Conservation (phyloP, 306 rosid species). For the Abrus precatorius region DNA sequence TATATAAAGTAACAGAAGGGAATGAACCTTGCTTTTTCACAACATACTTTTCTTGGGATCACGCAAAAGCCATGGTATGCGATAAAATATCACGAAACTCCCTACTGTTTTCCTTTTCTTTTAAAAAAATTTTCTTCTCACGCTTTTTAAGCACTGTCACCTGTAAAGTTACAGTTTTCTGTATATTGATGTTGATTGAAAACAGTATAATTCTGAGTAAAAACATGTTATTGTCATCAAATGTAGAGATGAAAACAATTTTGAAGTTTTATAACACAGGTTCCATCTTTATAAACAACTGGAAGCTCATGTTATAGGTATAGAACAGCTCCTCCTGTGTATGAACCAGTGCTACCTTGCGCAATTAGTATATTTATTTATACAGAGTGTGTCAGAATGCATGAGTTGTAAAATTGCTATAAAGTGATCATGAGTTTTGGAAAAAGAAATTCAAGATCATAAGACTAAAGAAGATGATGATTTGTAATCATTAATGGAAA, state of each 20-base stretch:
- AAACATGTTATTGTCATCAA: slow-evolving; percentile 14
- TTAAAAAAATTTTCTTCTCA: background rate
- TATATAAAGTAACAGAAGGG: slow-evolving; percentile 95
- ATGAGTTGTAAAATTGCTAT: slow-evolving; percentile 27
- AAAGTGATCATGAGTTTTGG: slow-evolving; percentile 25
- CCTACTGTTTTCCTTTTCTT: slow-evolving; percentile 40
- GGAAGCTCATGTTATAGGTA: slow-evolving; percentile 5
- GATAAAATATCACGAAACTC: slow-evolving; percentile 35
- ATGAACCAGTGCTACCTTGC: slow-evolving; percentile 6
- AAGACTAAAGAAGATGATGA: background rate
- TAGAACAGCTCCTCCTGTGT: background rate
- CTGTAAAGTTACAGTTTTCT: slow-evolving; percentile 26
- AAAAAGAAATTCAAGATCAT: slow-evolving; percentile 1
- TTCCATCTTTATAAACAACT: slow-evolving; percentile 9
- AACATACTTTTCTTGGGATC: slow-evolving; percentile 93
- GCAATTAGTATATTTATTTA: slow-evolving; percentile 15
- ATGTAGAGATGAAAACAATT: slow-evolving; percentile 6
- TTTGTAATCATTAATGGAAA: slow-evolving; percentile 2
- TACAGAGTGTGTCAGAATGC: background rate
- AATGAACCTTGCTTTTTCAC: slow-evolving; percentile 98
- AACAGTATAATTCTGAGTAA: slow-evolving; percentile 5
- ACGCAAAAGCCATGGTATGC: slow-evolving; percentile 82
- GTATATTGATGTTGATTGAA: slow-evolving; percentile 3
- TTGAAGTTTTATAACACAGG: slow-evolving; percentile 19
- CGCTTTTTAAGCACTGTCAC: background rate